These are phyloP conservation scores for Helicocarpus griseus DNA, from an alignment of 2,329 filamentous ascomycete species.

Conservation along the genomic window DNA sequence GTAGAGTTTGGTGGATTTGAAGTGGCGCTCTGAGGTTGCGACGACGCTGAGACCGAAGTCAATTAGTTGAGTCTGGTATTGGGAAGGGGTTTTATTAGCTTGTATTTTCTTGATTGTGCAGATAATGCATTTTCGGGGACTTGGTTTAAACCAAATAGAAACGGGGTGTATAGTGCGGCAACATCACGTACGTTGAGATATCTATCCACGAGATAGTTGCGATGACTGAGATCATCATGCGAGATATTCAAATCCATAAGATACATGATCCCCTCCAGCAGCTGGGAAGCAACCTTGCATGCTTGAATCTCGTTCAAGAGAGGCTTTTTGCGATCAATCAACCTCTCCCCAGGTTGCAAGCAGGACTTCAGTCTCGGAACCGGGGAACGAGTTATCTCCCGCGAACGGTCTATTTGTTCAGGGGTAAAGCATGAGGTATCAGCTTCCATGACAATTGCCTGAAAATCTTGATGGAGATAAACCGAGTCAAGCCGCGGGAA, in stretches of 20 bases:
- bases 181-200: conserved; percentile 17
- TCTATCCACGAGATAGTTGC: conserved; percentile 22
- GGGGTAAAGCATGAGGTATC: conserved; percentile 5
- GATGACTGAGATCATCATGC: conserved; percentile 21
- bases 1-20: not conserved
- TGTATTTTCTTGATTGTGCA: too few relatives aligned
- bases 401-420: conserved; percentile 13
- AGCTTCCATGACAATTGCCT: conserved; percentile 19
- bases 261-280: conserved; percentile 20
- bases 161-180: not conserved
- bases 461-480: conserved; percentile 17
- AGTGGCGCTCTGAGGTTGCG: conserved; percentile 5
- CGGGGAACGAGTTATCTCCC: conserved; percentile 1
- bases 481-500: conserved; percentile 22
- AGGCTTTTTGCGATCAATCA: conserved; percentile 10
- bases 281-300: conserved; percentile 22
- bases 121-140: too few relatives aligned
- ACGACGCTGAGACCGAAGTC: conserved; percentile 18
- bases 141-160: not conserved
- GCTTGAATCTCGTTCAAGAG: conserved; percentile 18
- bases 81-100: too few relatives aligned
- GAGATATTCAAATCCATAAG: conserved; percentile 21
- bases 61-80: conserved; percentile 18
- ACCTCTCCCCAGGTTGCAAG: not conserved
- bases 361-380: not conserved